These are phyloP conservation scores for Dipteronia dyeriana DNA, from an alignment of 345 rosid species.

Conservation along the genomic window DNA sequence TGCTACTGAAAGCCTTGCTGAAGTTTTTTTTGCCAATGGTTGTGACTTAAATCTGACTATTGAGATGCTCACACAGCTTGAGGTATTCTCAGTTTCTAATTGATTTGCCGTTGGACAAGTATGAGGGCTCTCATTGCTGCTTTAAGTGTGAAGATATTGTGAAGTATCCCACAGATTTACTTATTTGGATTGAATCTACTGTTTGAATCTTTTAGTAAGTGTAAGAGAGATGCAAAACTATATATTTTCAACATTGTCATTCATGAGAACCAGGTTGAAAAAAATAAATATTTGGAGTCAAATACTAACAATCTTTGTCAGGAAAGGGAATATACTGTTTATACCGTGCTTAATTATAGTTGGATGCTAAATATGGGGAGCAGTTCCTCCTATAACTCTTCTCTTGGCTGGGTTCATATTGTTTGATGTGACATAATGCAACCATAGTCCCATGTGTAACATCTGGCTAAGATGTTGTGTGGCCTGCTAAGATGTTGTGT, in stretches of 20 bases:
- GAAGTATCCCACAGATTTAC: background rate
- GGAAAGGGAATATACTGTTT: background rate
- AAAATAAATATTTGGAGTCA: background rate
- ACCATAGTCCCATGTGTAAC: conserved; percentile 15
- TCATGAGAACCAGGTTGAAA: background rate
- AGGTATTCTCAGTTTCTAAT: conserved; percentile 50
- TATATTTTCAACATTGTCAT: background rate
- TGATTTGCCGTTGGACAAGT: conserved; percentile 14
- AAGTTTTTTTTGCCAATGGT: conserved; percentile 88
- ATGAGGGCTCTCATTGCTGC: conserved; percentile 10
- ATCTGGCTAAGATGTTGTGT: conserved; percentile 12
- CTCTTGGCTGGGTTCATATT: conserved; percentile 29
- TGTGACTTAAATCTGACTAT: conserved; percentile 86
- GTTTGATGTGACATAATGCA: conserved; percentile 18
- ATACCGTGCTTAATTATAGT: background rate
- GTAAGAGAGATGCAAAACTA: conserved; percentile 7
- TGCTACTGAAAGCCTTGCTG: conserved; percentile 92
- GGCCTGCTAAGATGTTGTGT: conserved; percentile 14
- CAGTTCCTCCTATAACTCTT: conserved; percentile 32
- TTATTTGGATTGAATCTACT: background rate
- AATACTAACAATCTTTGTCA: background rate
- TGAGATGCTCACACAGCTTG: conserved; percentile 98
- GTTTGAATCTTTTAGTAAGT: conserved; percentile 16
- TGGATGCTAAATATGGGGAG: conserved; percentile 23
- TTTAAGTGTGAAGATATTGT: conserved; percentile 7